Evolutionary conservation across 306 rosid species (phyloP), one percentile per base, ranked within the genome.

Genomic region (Senna siamea): DNA sequence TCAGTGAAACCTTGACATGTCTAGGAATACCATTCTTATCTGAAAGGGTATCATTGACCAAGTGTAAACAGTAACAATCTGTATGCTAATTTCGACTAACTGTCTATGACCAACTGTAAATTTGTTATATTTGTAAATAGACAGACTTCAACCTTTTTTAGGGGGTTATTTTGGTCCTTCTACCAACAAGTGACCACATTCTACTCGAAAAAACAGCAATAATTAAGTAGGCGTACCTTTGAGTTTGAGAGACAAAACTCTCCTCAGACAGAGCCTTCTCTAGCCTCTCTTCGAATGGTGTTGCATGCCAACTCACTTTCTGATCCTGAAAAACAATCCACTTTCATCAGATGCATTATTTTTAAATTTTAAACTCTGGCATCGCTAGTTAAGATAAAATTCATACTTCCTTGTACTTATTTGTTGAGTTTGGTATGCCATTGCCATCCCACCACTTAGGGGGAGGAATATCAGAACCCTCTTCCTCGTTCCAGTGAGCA

Each of bases 281-380:
- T 52, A 92, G 55, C 79, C 97, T 86, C 79, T 88, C 92, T 84
- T 90, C 99, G 66, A 95, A 95, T 11, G 98, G 96, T 6, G 98
- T 95, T 0, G 98, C 98, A 43, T 95, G 99, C 99, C 99, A 95
- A 74, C 87, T 91, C 69, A 95, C 97, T 76, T 81, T 95, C 85
- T 95, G 99, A 76, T 95, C 97, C 99, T 95, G 84, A 0, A 55
- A 35, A 48, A 68, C 48, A 74, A 48, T 69, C 73, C 67, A 20
- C 43, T 64, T 56, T 43, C 53, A 22, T 74, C 26, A 76, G 54
- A 73, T 54, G 61, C 46, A 67, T 23, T 60, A 48, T 62, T 68
- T 68, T 26, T n/a, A 43, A 40, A 55, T 37, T 62, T 35, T 5
- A 30, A 78, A 69, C 15, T 28, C 44, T 32, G 58, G 69, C 41